Percentiles rank a stretch among this genome's conserved stretches.
These are phyloP conservation scores for Claviceps sp. DNA, from an alignment of 2,329 filamentous ascomycete genomes.

Conservation along the genomic window DNA sequence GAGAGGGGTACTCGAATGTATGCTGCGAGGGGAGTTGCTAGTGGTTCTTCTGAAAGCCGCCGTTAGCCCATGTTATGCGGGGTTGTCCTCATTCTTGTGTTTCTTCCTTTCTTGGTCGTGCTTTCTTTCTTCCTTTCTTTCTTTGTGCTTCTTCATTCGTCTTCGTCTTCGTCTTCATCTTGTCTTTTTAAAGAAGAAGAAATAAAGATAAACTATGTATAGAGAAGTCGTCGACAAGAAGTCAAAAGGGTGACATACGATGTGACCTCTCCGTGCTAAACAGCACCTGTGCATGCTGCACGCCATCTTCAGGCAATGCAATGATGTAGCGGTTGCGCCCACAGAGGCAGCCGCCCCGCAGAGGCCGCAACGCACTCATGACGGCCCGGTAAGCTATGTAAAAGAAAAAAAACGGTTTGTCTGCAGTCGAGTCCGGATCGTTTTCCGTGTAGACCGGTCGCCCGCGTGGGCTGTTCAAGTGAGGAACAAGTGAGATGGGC, in stretches of 20 bases:
- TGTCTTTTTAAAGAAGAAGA: neutral
- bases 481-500: neutral
- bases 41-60: constrained; percentile 38
- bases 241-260: constrained; percentile 41
- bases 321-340: constrained; percentile 76
- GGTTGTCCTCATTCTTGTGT: neutral
- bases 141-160: neutral
- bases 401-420: too few species aligned
- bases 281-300: constrained; percentile 50
- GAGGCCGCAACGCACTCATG: constrained; percentile 37
- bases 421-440: neutral
- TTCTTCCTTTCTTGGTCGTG: neutral
- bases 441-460: neutral
- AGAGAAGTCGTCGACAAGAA: neutral
- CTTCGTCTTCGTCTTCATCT: too few species aligned
- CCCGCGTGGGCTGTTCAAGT: neutral
- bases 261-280: constrained; percentile 60
- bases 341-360: constrained; percentile 72
- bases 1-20: constrained; percentile 71
- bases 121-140: neutral
- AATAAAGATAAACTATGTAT: neutral
- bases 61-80: neutral
- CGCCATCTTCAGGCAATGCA: constrained; percentile 45
- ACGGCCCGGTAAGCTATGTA: neutral
- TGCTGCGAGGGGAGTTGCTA: constrained; percentile 61